Evolutionary conservation across 306 rosid species (phyloP), one percentile per base, ranked within the genome.

Genomic region (Casuarina equisetifolia): DNA sequence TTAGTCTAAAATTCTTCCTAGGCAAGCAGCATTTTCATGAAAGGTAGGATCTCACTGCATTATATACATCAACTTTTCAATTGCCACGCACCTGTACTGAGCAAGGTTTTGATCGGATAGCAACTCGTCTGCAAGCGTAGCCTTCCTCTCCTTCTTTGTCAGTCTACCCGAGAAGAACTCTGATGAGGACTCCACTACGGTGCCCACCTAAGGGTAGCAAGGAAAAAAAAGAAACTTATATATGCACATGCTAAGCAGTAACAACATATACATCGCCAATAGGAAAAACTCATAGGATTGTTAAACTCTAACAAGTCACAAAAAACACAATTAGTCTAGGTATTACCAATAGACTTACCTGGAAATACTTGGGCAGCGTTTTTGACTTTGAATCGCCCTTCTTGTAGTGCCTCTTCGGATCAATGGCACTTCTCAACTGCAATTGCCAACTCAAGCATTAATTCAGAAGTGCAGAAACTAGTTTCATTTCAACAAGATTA

Each of bases 361-460:
- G 97, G 82, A 92, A 89, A 81, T 90, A 94, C 80, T 90, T 91
- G 74, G 89, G 91, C 52, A 88, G 76, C 10, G 82, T 43, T 79
- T 90, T 87, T 1, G 84, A 80, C 17, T 92, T 86, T 36, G 93
- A 85, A 74, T 84, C 91, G 38, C 88, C 86, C 86, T 90, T 92
- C 85, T 94, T 94, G 84, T 92, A 94, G 78, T 92, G 97, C 78
- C 95, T 79, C 82, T 90, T 92, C 8, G 98, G 97, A 90, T 94
- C 98, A 61, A 94, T 73, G 57, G 72, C 94, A 82, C 70, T 74
- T 87, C 97, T 92, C 79, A 90, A 71, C 97, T 94, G 82, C 43
- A 84, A 69, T 38, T 58, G 80, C 69, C 67, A 82, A 79, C 52
- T 59, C 9, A 48, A 20, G 73, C 11, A 57, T 16, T 53, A 54